phyloP scores from a whole-genome alignment of 345 rosid species.

The Mallotus nudiflorus region DNA sequence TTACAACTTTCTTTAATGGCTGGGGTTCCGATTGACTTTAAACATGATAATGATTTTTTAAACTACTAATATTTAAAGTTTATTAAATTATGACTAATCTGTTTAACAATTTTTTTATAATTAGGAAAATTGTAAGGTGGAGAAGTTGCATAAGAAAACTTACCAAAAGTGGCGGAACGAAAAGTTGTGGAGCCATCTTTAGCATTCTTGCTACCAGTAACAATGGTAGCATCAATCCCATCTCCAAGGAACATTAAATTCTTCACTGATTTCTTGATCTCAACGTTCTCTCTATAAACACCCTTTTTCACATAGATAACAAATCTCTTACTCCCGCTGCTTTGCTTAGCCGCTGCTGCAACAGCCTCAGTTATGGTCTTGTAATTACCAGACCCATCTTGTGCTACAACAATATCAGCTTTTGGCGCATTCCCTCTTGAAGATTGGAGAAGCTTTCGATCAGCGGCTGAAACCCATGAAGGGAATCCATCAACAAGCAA shows the following conservation, averaged over 20 bases:
- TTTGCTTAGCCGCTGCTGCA: slow-evolving; percentile 40
- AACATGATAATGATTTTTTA: too few relatives aligned
- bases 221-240: slow-evolving; percentile 69
- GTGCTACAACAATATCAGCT: slow-evolving; percentile 74
- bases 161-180: slow-evolving; percentile 85
- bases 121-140: too few relatives aligned
- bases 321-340: slow-evolving; percentile 41
- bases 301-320: slow-evolving; percentile 79
- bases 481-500: slow-evolving; percentile 54
- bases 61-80: too few relatives aligned
- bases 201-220: slow-evolving; percentile 56
- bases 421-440: slow-evolving; percentile 8
- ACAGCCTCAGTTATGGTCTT: slow-evolving; percentile 64
- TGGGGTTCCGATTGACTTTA: too few relatives aligned
- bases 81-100: too few relatives aligned
- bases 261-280: slow-evolving; percentile 51
- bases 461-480: slow-evolving; percentile 57
- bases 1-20: too few relatives aligned
- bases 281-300: slow-evolving; percentile 63
- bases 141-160: slow-evolving; percentile 18
- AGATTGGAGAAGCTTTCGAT: slow-evolving; percentile 58
- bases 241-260: slow-evolving; percentile 79
- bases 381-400: slow-evolving; percentile 77
- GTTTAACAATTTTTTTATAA: too few relatives aligned
- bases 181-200: slow-evolving; percentile 66